Percentiles rank a stretch among this genome's conserved stretches.
Conservation (phyloP, 140 eudicot genomes). For the Flaveria floridana region DNA sequence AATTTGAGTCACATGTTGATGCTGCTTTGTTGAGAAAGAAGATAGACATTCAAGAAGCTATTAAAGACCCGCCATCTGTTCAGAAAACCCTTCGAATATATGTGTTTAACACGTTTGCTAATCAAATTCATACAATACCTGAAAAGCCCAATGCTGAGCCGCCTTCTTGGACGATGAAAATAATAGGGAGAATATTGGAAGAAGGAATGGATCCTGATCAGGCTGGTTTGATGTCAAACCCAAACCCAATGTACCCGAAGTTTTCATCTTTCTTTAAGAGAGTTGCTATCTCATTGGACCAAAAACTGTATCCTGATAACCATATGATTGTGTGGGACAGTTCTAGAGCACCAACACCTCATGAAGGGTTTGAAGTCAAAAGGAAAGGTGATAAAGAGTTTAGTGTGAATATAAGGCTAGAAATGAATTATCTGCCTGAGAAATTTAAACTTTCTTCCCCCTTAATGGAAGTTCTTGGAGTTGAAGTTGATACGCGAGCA, state of each 20-base stretch:
- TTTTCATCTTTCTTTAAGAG: conserved; percentile 80
- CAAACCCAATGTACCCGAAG: conserved; percentile 64
- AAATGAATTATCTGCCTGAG: conserved; percentile 80
- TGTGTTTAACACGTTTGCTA: conserved; percentile 83
- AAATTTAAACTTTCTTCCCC: conserved; percentile 73
- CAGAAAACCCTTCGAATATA: conserved; percentile 85
- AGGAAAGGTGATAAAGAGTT: conserved; percentile 90
- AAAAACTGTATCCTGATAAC: conserved; percentile 73
- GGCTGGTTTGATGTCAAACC: conserved; percentile 56
- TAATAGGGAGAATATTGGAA: conserved; percentile 81
- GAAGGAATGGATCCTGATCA: conserved; percentile 86
- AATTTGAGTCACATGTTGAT: conserved; percentile 86
- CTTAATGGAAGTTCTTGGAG: conserved; percentile 72
- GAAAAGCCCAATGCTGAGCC: conserved; percentile 69
- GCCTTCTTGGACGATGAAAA: conserved; percentile 85
- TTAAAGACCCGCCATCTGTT: conserved; percentile 60
- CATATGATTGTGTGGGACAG: conserved; percentile 78
- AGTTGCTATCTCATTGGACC: conserved; percentile 71
- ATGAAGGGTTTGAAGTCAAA: conserved; percentile 94
- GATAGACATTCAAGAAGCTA: conserved; percentile 78
- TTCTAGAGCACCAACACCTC: conserved; percentile 74
- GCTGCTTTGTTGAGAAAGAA: conserved; percentile 77
- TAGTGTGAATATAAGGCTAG: conserved; percentile 60
- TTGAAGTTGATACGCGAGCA: conserved; percentile 85
- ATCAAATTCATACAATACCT: conserved; percentile 64